Base-by-base conservation (phyloP, 2,329 filamentous ascomycete species). In the Fusarium bulbicola region DNA sequence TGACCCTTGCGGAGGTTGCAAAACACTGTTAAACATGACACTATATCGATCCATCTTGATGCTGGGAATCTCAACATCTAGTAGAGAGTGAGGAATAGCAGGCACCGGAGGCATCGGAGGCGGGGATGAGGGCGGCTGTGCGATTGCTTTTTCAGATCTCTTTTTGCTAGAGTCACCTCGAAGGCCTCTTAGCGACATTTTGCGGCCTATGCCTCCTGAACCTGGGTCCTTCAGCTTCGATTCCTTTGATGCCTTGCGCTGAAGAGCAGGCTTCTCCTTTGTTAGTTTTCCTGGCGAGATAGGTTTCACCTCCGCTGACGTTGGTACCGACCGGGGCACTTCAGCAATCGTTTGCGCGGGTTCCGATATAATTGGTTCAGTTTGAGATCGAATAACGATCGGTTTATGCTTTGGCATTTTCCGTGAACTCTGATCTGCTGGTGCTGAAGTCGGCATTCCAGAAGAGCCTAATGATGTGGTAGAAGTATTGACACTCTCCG, bases 1-100 rank as follows among this genome's bases (percentile, higher is more conserved):
- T 12, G 73, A 59, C 16, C 62, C 76, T 43, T 81, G 80, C 13
- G 81, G 80, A 68, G 81, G 80, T 68, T 89, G 88, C 32, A 97
- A 84, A 12, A 98, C 86, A 42, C 89, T 89, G 62, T 92, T 90
- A 79, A 98, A 98, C 95, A 98, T 98, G 73, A 98, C 89, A 76
- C 95, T 97, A 76, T 97, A 98, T 54, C 95, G 87, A 80, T 98
- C 95, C 87, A 98, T 86, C 70, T 92, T 90, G 62, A 93, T 87
- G 56, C 89, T 88, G 2, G 95, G 95, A 64, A 98, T 96, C 59
- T 95, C 90, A 21, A 98, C 88, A 75, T 95, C 87, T 26, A 98
- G 84, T 12, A 92, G 64, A 3, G 78, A 76, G 13, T 76, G 72
- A 46, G 45, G 77, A 13, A 78, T 53, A 28, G 59, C 64, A 32